phyloP scores from a whole-genome alignment of 306 rosid species.

The Inga leiocalycina region DNA sequence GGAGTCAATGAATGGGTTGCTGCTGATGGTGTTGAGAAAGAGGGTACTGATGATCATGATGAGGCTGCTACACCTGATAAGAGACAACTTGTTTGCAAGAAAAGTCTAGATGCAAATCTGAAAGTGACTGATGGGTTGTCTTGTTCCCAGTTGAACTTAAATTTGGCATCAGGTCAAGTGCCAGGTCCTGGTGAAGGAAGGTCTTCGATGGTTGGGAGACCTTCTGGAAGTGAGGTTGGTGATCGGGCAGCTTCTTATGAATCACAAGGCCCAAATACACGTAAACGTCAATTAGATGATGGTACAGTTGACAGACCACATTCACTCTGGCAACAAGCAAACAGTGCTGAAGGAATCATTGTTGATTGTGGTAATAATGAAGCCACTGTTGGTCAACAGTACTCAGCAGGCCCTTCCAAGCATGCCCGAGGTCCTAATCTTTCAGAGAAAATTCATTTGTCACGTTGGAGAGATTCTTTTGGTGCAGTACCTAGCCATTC shows the following conservation, averaged over 20 bases:
- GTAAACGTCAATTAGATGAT: constrained; percentile 78
- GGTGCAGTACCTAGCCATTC: constrained; percentile 81
- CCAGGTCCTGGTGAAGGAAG: constrained; percentile 68
- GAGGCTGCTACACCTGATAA: constrained; percentile 87
- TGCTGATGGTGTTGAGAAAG: constrained; percentile 75
- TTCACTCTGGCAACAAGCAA: constrained; percentile 61
- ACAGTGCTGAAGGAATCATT: constrained; percentile 81
- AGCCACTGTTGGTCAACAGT: constrained; percentile 62
- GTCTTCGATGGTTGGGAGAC: constrained; percentile 65
- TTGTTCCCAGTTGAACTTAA: constrained; percentile 53
- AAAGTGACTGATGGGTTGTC: constrained; percentile 70
- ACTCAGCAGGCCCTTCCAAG: constrained; percentile 84
- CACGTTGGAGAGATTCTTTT: constrained; percentile 56
- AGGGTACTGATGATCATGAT: constrained; percentile 77
- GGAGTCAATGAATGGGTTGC: constrained; percentile 94
- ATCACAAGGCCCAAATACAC: constrained; percentile 78
- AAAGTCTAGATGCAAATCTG: constrained; percentile 70
- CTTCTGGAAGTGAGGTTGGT: constrained; percentile 87
- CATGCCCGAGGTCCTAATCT: constrained; percentile 62
- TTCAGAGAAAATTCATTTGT: constrained; percentile 60
- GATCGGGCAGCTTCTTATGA: constrained; percentile 85
- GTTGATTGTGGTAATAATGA: constrained; percentile 79
- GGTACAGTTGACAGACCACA: constrained; percentile 34
- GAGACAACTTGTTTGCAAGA: constrained; percentile 44
- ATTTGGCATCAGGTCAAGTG: constrained; percentile 50